phyloP scores from a whole-genome alignment of 2,329 filamentous ascomycete genomes.

The Verticillium tricorpus region DNA sequence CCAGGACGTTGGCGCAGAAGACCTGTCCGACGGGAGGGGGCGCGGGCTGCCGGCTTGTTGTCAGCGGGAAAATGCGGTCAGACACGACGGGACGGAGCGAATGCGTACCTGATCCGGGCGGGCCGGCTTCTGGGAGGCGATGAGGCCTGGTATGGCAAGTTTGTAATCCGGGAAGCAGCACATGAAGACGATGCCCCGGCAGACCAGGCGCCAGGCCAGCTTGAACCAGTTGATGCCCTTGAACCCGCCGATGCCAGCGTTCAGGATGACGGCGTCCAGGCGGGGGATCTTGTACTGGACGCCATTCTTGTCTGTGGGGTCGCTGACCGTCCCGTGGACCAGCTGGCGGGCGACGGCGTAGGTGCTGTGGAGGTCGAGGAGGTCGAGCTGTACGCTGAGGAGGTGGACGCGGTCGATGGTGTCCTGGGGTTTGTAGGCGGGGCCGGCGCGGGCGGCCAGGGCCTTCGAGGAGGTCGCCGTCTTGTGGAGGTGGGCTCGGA shows the following conservation, averaged over 20 bases:
- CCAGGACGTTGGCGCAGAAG: slow-evolving; percentile 91
- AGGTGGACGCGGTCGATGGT: slow-evolving; percentile 51
- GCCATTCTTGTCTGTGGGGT: slow-evolving; percentile 34
- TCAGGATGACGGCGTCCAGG: slow-evolving; percentile 76
- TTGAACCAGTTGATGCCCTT: slow-evolving; percentile 66
- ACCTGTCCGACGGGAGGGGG: slow-evolving; percentile 68
- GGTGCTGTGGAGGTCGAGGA: slow-evolving; percentile 53
- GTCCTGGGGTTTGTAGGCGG: slow-evolving; percentile 33
- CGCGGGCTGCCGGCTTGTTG: slow-evolving; percentile 35
- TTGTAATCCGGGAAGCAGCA: slow-evolving; percentile 80
- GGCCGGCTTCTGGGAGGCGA: slow-evolving; percentile 15
- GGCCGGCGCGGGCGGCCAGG: slow-evolving; percentile 32
- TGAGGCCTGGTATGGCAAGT: slow-evolving; percentile 43
- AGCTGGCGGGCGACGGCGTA: slow-evolving; percentile 43
- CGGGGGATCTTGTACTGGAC: slow-evolving; percentile 49
- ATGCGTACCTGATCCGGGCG: slow-evolving; percentile 11
- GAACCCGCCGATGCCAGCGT: slow-evolving; percentile 88
- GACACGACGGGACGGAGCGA: neutral
- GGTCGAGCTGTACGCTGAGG: slow-evolving; percentile 53
- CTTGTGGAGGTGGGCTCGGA: slow-evolving; percentile 58
- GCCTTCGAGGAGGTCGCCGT: slow-evolving; percentile 33
- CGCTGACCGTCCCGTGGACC: slow-evolving; percentile 37
- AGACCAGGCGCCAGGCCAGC: slow-evolving; percentile 51
- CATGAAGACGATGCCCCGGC: slow-evolving; percentile 57
- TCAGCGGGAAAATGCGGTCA: neutral